Percentiles rank a stretch among this genome's conserved stretches.
Conservation (phyloP, 2,329 filamentous ascomycete species). For the Ophiostoma populinum region DNA sequence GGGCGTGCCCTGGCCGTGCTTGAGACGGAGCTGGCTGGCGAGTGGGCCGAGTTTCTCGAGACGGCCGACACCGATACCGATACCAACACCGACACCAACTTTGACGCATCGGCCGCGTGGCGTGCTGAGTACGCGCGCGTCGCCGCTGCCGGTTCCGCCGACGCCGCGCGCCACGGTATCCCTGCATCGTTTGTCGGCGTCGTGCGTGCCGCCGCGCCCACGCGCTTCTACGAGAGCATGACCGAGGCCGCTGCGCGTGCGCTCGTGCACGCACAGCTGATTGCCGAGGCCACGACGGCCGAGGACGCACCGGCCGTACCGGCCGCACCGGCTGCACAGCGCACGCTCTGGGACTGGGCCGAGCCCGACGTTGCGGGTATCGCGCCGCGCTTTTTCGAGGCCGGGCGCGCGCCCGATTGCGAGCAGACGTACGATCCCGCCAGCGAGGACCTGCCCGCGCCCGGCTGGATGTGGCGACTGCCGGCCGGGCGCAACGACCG, state of each 20-base stretch:
- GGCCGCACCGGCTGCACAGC: not conserved
- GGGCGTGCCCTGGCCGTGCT: slow-evolving; percentile 14
- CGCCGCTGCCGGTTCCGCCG: too few species aligned
- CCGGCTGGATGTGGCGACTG: slow-evolving; percentile 10
- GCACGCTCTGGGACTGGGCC: slow-evolving; percentile 22
- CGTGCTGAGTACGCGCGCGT: too few species aligned
- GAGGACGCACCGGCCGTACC: slow-evolving; percentile 23
- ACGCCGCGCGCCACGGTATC: too few species aligned
- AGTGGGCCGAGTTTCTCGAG: slow-evolving; percentile 3
- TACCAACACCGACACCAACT: too few species aligned
- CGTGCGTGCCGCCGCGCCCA: slow-evolving; percentile 18
- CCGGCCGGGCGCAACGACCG: slow-evolving; percentile 11
- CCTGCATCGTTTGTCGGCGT: slow-evolving; percentile 15
- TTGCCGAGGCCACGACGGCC: slow-evolving; percentile 27
- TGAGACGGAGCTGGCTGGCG: slow-evolving; percentile 2
- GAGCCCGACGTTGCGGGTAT: slow-evolving; percentile 12
- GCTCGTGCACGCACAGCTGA: slow-evolving; percentile 21
- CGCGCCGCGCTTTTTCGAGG: slow-evolving; percentile 22
- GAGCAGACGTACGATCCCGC: slow-evolving; percentile 15
- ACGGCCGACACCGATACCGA: not conserved
- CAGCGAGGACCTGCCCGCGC: slow-evolving; percentile 14
- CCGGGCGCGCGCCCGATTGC: slow-evolving; percentile 7
- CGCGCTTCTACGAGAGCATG: slow-evolving; percentile 1
- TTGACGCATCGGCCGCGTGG: too few species aligned
- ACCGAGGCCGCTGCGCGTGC: slow-evolving; percentile 12